phyloP scores from a whole-genome alignment of 2,329 filamentous ascomycete species.

The Beauveria medogensis region DNA sequence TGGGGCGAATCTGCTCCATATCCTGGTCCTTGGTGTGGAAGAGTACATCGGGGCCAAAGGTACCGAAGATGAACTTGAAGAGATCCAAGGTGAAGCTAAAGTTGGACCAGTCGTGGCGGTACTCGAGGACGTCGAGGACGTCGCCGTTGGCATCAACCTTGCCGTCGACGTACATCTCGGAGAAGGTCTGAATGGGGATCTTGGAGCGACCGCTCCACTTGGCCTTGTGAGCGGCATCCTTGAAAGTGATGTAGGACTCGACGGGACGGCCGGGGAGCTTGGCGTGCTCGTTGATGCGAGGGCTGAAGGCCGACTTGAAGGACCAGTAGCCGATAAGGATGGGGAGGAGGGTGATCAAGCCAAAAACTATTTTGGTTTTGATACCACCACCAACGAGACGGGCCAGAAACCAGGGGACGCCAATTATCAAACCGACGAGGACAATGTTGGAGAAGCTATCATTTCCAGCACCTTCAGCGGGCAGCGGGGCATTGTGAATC shows the following conservation, averaged over 20 bases:
- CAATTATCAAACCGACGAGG: slow-evolving; percentile 60
- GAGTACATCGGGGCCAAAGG: slow-evolving; percentile 82
- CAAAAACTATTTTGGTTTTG: slow-evolving; percentile 84
- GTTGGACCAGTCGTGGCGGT: slow-evolving; percentile 93
- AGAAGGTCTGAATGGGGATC: slow-evolving; percentile 87
- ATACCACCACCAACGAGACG: slow-evolving; percentile 82
- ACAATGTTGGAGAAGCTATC: slow-evolving; percentile 81
- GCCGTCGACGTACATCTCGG: slow-evolving; percentile 96
- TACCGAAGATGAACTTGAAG: slow-evolving; percentile 81
- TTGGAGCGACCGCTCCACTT: slow-evolving; percentile 73
- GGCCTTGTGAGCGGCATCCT: slow-evolving; percentile 48
- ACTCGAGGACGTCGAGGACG: slow-evolving; percentile 79
- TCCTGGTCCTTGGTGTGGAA: slow-evolving; percentile 92
- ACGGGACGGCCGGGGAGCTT: slow-evolving; percentile 77
- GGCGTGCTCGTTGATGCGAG: slow-evolving; percentile 88
- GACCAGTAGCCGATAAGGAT: slow-evolving; percentile 80
- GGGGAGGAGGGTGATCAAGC: slow-evolving; percentile 67
- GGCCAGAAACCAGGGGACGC: slow-evolving; percentile 71
- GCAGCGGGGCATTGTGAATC: slow-evolving; percentile 91
- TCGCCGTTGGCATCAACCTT: slow-evolving; percentile 95
- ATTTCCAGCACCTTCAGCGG: slow-evolving; percentile 76
- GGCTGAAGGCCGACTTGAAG: slow-evolving; percentile 68
- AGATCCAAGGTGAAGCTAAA: slow-evolving; percentile 83
- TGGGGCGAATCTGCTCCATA: slow-evolving; percentile 93
- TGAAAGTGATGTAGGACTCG: slow-evolving; percentile 85